These are phyloP conservation scores for Schwanniomyces pseudopolymorphus DNA, from an alignment of 805 yeast genomes.

Conservation along the genomic window DNA sequence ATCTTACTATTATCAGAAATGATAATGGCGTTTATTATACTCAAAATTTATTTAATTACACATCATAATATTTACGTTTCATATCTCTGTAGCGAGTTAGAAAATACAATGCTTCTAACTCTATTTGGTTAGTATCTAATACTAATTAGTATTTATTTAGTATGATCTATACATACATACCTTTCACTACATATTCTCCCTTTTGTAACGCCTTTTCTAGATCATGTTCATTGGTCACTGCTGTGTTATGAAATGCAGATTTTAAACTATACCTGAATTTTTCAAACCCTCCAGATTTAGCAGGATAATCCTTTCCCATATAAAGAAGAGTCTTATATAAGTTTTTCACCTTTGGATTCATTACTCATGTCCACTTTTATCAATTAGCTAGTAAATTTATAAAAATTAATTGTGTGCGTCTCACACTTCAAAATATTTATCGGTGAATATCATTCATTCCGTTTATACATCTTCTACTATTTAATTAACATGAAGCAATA, in stretches of 20 bases:
- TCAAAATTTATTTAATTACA: neutral
- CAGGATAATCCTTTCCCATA: conserved; percentile 38
- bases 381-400: neutral
- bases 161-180: too few species aligned
- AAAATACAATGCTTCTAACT: conserved; percentile 33
- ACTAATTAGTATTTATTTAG: conserved; percentile 2
- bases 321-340: conserved; percentile 27
- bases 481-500: neutral
- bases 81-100: conserved; percentile 29
- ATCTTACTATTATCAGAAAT: neutral
- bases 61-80: conserved; percentile 18
- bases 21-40: neutral
- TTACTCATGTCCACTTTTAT: neutral
- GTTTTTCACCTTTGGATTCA: conserved; percentile 12
- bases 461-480: too few species aligned
- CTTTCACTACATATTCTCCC: conserved; percentile 28
- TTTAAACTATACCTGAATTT: conserved; percentile 22
- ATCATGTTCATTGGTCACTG: conserved; percentile 12
- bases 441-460: too few species aligned
- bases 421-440: neutral
- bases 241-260: conserved; percentile 15
- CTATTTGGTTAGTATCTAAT: conserved; percentile 13
- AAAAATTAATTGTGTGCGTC: neutral
- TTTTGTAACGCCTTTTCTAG: conserved; percentile 22
- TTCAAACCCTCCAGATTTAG: conserved; percentile 26